Percentiles rank a stretch among this genome's conserved stretches.
phyloP scores from a whole-genome alignment of 208 protist genomes.

The Tetramitus jugosus region DNA sequence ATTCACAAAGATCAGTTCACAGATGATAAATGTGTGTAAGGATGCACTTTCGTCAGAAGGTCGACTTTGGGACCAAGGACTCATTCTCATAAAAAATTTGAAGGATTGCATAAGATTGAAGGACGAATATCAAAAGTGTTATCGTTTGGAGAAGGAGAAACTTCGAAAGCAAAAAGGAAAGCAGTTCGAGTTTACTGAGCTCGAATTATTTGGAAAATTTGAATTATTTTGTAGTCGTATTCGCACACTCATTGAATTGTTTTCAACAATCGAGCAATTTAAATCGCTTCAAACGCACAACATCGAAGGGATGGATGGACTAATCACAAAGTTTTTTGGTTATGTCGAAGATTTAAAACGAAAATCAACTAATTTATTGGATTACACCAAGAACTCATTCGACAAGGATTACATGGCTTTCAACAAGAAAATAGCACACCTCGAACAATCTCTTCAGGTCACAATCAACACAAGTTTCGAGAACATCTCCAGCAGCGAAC shows the following conservation, averaged over 20 bases:
- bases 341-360: slow-evolving; percentile 74
- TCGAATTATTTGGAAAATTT: slow-evolving; percentile 91
- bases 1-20: slow-evolving; percentile 93
- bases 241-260: slow-evolving; percentile 89
- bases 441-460: slow-evolving; percentile 85
- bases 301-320: slow-evolving; percentile 83
- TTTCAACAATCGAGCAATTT: slow-evolving; percentile 90
- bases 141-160: slow-evolving; percentile 53
- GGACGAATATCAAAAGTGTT: slow-evolving; percentile 71
- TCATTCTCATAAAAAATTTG: slow-evolving; percentile 63
- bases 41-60: slow-evolving; percentile 73
- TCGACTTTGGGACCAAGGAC: slow-evolving; percentile 79
- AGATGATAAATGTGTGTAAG: slow-evolving; percentile 86
- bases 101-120: slow-evolving; percentile 76
- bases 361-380: slow-evolving; percentile 79
- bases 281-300: slow-evolving; percentile 75
- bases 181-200: slow-evolving; percentile 81
- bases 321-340: slow-evolving; percentile 80
- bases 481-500: slow-evolving; percentile 84
- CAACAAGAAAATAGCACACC: slow-evolving; percentile 74
- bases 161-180: slow-evolving; percentile 51
- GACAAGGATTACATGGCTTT: slow-evolving; percentile 90
- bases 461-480: slow-evolving; percentile 89
- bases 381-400: slow-evolving; percentile 84
- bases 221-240: slow-evolving; percentile 92